These are phyloP conservation scores for Geotrichum cucujoidarum DNA, from an alignment of 1,139 yeast species.

Conservation along the genomic window DNA sequence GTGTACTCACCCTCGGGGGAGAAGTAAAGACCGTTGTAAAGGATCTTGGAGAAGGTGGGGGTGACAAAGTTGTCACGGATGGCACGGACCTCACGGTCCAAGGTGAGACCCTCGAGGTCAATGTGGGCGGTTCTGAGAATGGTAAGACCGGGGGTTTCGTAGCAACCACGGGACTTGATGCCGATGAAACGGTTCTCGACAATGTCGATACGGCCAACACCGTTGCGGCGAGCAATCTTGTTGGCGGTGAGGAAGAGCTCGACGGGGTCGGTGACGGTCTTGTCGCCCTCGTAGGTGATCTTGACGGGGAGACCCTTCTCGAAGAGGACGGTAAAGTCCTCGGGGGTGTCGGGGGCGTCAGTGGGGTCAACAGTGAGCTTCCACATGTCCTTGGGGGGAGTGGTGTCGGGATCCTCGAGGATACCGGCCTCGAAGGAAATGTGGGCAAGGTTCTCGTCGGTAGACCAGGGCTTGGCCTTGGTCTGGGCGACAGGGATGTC, in stretches of 20 bases:
- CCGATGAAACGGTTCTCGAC: constrained; percentile 99
- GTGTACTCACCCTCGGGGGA: constrained; percentile 97
- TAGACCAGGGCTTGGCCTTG: constrained; percentile 98
- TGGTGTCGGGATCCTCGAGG: constrained; percentile 94
- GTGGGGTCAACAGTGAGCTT: constrained; percentile 92
- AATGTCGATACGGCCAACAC: constrained; percentile 98
- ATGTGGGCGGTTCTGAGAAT: constrained; percentile 88
- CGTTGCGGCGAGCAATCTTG: constrained; percentile 95
- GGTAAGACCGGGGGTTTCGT: constrained; percentile 98
- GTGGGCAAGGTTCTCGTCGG: constrained; percentile 98
- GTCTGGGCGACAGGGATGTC: constrained; percentile 94
- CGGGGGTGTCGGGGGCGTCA: constrained; percentile 93
- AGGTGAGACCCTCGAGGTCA: constrained; percentile 92
- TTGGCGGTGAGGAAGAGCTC: constrained; percentile 91
- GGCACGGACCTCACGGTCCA: constrained; percentile 96
- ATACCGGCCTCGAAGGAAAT: constrained; percentile 98
- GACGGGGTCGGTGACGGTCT: constrained; percentile 74
- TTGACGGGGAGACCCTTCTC: constrained; percentile 84
- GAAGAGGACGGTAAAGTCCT: constrained; percentile 76
- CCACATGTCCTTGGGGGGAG: constrained; percentile 99
- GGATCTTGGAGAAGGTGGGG: constrained; percentile 79
- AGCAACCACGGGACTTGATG: constrained; percentile 97
- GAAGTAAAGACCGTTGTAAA: constrained; percentile 96
- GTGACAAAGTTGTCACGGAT: constrained; percentile 95
- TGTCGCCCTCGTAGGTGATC: constrained; percentile 59